Base-by-base conservation (phyloP, 169 alveolate genomes). In the Babesia microti region DNA sequence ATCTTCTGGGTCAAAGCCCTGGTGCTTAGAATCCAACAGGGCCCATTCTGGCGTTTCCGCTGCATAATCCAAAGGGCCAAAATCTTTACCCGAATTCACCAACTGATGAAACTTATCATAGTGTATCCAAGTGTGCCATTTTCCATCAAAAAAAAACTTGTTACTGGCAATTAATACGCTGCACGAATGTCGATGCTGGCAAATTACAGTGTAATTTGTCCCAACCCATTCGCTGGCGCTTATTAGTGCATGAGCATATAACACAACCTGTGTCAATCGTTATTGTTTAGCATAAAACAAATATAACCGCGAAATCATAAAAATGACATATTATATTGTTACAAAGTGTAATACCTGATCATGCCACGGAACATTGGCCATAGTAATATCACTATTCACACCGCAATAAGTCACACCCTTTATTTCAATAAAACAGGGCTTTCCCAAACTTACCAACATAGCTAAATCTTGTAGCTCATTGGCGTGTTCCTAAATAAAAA, bases 341-440 rank as follows among this genome's bases (percentile, higher is more conserved):
- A 2, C 11, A 14, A 34, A 30, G 12, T 42, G 28, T 32, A 43
- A 21, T 6, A 74, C 88, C 65, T 84, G 87, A 41, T 78, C 83
- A 40, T 84, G 89, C 83, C 86, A 79, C 2, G 91, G 91, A 0
- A 81, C 78, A 40, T 79, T 71, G 26, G 60, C 41, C 83, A 85
- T 85, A 11, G 89, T 85, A 14, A 85, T 41, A 18, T 74, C 87
- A 53, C 79, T 73, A 14, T 83, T 81, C 22, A 79, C 72, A 1
- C 94, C 94, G 44, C 90, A 82, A 61, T 78, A 87, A 7, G 94
- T 87, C 35, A 83, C 91, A 3, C 89, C 89, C 50, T 87, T 87
- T 29, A 87, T 75, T 63, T 86, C 94, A 1, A 86, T 68, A 47
- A 86, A 79, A 44, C 83, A 88, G 3, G 91, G 89, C 43, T 48